phyloP scores from a whole-genome alignment of 1,284 basidiomycete genomes.

The Fomitopsis schrenkii region DNA sequence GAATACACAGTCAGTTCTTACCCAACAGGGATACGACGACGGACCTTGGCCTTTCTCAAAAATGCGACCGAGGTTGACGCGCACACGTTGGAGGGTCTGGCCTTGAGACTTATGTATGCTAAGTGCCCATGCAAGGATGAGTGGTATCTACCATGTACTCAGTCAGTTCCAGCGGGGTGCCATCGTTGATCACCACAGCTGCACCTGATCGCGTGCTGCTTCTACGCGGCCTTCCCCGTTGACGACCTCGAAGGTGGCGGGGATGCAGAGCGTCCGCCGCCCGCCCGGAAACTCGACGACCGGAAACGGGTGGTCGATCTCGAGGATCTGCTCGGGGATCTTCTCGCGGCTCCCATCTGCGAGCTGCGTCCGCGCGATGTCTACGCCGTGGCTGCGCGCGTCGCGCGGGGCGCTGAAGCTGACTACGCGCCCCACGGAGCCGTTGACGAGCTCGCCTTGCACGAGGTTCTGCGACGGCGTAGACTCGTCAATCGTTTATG shows the following conservation, averaged over 20 bases:
- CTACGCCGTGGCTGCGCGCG: conserved; percentile 36
- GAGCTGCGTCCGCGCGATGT: conserved; percentile 22
- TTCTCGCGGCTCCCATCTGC: background rate
- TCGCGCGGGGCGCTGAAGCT: conserved; percentile 52
- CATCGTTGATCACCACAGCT: background rate
- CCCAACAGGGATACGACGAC: background rate
- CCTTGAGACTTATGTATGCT: conserved; percentile 88
- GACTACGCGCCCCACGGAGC: conserved; percentile 78
- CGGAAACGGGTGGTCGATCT: conserved; percentile 38
- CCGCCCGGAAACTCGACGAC: conserved; percentile 50
- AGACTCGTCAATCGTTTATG: background rate
- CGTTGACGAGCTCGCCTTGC: conserved; percentile 74
- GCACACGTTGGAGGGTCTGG: conserved; percentile 76
- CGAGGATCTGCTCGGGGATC: conserved; percentile 8
- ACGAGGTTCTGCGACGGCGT: background rate
- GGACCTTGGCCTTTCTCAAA: conserved; percentile 82
- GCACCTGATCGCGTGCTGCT: conserved; percentile 49
- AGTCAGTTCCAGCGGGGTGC: background rate
- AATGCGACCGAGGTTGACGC: conserved; percentile 56
- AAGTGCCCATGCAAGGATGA: conserved; percentile 79
- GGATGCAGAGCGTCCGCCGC: conserved; percentile 40
- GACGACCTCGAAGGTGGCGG: conserved; percentile 53
- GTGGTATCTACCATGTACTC: conserved; percentile 46
- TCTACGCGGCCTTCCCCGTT: conserved; percentile 49
- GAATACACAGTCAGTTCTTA: background rate